phyloP scores from a whole-genome alignment of 306 rosid species.

The Begonia masoniana region DNA sequence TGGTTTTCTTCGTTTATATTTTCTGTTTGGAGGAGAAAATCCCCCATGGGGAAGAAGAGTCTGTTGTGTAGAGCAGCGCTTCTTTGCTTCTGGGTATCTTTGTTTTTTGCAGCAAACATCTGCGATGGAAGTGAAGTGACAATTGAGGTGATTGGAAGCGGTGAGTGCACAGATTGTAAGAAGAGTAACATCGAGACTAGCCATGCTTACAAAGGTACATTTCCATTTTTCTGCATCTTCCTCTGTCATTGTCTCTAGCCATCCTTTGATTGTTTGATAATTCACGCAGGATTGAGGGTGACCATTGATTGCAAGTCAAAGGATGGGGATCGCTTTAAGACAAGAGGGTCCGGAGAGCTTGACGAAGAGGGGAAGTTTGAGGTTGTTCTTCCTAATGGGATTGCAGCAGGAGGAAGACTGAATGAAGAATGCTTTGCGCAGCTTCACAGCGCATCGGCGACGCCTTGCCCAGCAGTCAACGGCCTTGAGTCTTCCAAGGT shows the following conservation, averaged over 20 bases:
- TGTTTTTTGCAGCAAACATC: conserved; percentile 29
- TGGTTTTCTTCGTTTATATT: no score
- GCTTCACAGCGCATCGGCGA: conserved; percentile 50
- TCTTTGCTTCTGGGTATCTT: conserved; percentile 38
- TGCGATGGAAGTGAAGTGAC: conserved; percentile 39
- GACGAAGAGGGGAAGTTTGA: conserved; percentile 61
- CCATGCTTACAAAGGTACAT: conserved; percentile 68
- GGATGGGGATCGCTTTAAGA: conserved; percentile 43
- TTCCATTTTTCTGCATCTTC: no score
- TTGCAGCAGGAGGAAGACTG: conserved; percentile 30
- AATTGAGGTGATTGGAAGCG: conserved; percentile 61
- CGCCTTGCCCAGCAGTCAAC: conserved; percentile 57
- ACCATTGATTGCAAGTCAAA: conserved; percentile 54
- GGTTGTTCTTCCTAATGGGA: conserved; percentile 45
- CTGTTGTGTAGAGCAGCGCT: conserved; percentile 23
- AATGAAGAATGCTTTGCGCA: conserved; percentile 83
- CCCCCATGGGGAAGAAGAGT: conserved; percentile 33
- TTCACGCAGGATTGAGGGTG: conserved; percentile 23
- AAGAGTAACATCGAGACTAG: conserved; percentile 35
- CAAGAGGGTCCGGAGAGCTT: conserved; percentile 47
- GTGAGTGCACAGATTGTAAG: conserved; percentile 69
- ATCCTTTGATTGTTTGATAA: neutral
- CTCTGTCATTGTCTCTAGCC: no score
- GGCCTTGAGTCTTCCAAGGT: conserved; percentile 20
- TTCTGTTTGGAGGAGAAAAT: neutral